Evolutionary conservation across 2,329 filamentous ascomycete species (phyloP).

Genomic region (Penicillium sp.): DNA sequence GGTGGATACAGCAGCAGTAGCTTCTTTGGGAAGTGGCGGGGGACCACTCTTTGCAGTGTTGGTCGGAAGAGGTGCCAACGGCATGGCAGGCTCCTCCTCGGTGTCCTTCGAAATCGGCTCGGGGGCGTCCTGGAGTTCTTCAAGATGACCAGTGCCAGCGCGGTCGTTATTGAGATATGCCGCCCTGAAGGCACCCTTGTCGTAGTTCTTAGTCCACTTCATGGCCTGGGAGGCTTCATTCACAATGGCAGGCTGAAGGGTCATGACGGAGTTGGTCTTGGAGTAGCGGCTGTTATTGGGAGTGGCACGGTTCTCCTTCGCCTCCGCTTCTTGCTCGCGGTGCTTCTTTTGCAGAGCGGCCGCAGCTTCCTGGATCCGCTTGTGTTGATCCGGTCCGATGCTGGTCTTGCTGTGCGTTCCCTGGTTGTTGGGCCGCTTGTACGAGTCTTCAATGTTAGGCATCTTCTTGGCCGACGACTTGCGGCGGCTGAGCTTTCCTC

Average conservation of each 20-base stretch:
- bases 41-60: slow-evolving; percentile 31
- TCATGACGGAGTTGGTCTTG: slow-evolving; percentile 89
- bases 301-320: slow-evolving; percentile 51
- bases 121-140: slow-evolving; percentile 41
- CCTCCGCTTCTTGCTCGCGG: slow-evolving; percentile 55
- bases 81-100: slow-evolving; percentile 35
- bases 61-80: slow-evolving; percentile 23
- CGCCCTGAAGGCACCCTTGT: slow-evolving; percentile 80
- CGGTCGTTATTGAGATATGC: slow-evolving; percentile 76
- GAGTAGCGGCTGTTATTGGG: slow-evolving; percentile 56
- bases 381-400: slow-evolving; percentile 87
- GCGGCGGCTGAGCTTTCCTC: slow-evolving; percentile 64
- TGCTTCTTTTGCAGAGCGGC: slow-evolving; percentile 74
- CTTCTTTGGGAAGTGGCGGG: slow-evolving; percentile 33
- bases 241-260: slow-evolving; percentile 78
- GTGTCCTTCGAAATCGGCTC: slow-evolving; percentile 15
- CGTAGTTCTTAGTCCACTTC: slow-evolving; percentile 96
- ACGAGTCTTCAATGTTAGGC: slow-evolving; percentile 49
- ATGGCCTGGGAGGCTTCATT: slow-evolving; percentile 88
- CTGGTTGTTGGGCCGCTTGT: slow-evolving; percentile 49
- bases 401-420: slow-evolving; percentile 71
- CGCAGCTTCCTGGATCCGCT: slow-evolving; percentile 87
- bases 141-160: slow-evolving; percentile 65
- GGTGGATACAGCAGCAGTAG: slow-evolving; percentile 16
- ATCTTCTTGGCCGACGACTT: slow-evolving; percentile 67